Conservation (phyloP, 768 basidiomycete species). For the Podaxis pistillaris region DNA sequence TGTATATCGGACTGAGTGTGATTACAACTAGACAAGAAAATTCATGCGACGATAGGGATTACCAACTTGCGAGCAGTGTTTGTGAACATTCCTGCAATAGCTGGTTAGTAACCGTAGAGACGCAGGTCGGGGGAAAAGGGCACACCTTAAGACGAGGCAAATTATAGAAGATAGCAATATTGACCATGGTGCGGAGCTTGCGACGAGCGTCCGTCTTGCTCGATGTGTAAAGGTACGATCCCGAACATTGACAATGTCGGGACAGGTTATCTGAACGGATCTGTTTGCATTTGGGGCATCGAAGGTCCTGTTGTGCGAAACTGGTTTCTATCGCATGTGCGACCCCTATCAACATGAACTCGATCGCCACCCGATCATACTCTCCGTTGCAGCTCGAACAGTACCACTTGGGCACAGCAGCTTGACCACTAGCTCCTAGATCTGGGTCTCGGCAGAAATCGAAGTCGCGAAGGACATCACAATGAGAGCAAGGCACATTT, state of each 20-base stretch:
- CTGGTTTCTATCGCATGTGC: conserved; percentile 67
- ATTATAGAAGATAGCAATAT: conserved; percentile 75
- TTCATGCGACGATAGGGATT: conserved; percentile 8
- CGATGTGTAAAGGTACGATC: conserved; percentile 70
- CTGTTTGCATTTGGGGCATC: conserved; percentile 87
- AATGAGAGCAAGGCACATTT: conserved; percentile 86
- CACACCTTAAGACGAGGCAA: conserved; percentile 65
- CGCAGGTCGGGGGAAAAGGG: background rate
- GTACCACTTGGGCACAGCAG: conserved; percentile 59
- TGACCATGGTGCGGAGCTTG: conserved; percentile 78
- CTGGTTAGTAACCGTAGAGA: conserved; percentile 4
- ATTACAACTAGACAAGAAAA: conserved; percentile 1
- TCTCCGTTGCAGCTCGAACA: conserved; percentile 77
- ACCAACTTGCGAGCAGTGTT: conserved; percentile 43
- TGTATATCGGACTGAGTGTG: background rate
- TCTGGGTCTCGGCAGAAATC: conserved; percentile 95
- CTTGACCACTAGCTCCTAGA: conserved; percentile 58
- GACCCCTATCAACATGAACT: conserved; percentile 79
- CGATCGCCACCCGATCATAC: conserved; percentile 87
- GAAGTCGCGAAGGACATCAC: conserved; percentile 83
- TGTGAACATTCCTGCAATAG: conserved; percentile 43
- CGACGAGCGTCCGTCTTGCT: conserved; percentile 71
- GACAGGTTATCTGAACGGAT: conserved; percentile 88
- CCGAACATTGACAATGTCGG: conserved; percentile 85
- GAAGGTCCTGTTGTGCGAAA: conserved; percentile 87